Evolutionary conservation across 176 grass and related monocot species (phyloP), one percentile per base, ranked within the genome.

Genomic region (Juncus effusus): DNA sequence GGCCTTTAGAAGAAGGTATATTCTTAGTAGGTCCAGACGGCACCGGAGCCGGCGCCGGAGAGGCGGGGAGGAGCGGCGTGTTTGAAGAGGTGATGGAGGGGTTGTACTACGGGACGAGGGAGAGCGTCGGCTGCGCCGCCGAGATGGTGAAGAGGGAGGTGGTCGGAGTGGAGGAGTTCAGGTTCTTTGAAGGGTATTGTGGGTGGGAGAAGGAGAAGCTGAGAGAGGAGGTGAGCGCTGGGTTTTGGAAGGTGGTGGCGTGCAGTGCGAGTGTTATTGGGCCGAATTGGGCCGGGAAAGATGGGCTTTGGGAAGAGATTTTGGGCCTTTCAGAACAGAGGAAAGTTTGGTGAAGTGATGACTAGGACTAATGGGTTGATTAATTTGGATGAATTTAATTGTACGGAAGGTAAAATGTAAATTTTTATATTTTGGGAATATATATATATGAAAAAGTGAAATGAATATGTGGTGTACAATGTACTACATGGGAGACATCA

Each of bases 151-250:
- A 86, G 82, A 86, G 92, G 28, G 77, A 86, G 10, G 74, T 81
- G 5, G 79, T 88, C 2, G 82, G 79, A 37, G 85, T 77, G 7
- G 62, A 83, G 14, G 87, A 96, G 38, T 83, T 96, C 36, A 81
- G 82, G 3, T 91, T 96, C 77, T 96, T 96, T 42, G 87, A 96
- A 54, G 92, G 92, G 0, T 91, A 91, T 76, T 89, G 92, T 57
- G 92, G 85, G 38, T 96, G 92, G 92, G 82, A 86, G 56, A 12
- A 65, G 36, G 85, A 84, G 42, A 88, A 96, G 77, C 71, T 96
- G 54, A 67, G 63, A 45, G 92, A 86, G 53, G 92, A 96, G 75
- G 54, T 91, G 9, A 56, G 67, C 28, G 74, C 85, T 0, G 87
- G 92, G 35, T 65, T 88, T 60, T 96, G 92, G 92, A 76, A 60